Evolutionary conservation across 2,329 filamentous ascomycete species (phyloP).

Genomic region (Monilinia fructicola): DNA sequence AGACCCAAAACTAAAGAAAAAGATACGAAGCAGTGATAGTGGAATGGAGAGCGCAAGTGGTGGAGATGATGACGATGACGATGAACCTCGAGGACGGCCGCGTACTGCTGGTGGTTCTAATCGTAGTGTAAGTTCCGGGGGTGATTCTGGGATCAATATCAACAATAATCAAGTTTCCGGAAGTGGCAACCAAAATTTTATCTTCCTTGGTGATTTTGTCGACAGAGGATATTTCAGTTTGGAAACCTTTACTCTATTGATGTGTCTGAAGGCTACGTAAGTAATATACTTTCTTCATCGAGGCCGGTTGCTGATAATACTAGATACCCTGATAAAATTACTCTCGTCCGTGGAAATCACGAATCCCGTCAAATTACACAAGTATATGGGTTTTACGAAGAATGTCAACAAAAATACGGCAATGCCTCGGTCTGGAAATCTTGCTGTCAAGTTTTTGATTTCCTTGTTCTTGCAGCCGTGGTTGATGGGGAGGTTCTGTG

Average conservation of each 20-base stretch:
- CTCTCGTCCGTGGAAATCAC: conserved; percentile 72
- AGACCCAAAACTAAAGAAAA: conserved; percentile 82
- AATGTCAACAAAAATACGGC: conserved; percentile 74
- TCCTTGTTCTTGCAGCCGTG: conserved; percentile 70
- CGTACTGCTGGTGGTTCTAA: conserved; percentile 45
- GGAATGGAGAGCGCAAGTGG: conserved; percentile 50
- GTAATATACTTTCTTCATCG: conserved; percentile 31
- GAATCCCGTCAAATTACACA: conserved; percentile 77
- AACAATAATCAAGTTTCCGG: conserved; percentile 45
- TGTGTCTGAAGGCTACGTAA: conserved; percentile 71
- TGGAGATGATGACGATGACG: conserved; percentile 51
- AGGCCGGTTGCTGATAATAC: conserved; percentile 26
- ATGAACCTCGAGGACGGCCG: conserved; percentile 51
- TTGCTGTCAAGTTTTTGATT: conserved; percentile 77
- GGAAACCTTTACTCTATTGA: conserved; percentile 69
- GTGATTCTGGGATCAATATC: conserved; percentile 43
- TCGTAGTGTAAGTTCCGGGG: conserved; percentile 44
- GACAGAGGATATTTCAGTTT: conserved; percentile 73
- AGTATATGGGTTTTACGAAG: conserved; percentile 77
- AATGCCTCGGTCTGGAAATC: conserved; percentile 79
- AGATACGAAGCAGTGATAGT: conserved; percentile 64
- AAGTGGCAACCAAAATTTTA: conserved; percentile 65
- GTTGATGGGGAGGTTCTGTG: conserved; percentile 74
- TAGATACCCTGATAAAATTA: conserved; percentile 70
- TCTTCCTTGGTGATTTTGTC: conserved; percentile 73